A percentile compares a stretch with the other conserved stretches of the same genome.
Conservation (phyloP, 768 basidiomycete genomes). For the Podaxis rugospora region DNA sequence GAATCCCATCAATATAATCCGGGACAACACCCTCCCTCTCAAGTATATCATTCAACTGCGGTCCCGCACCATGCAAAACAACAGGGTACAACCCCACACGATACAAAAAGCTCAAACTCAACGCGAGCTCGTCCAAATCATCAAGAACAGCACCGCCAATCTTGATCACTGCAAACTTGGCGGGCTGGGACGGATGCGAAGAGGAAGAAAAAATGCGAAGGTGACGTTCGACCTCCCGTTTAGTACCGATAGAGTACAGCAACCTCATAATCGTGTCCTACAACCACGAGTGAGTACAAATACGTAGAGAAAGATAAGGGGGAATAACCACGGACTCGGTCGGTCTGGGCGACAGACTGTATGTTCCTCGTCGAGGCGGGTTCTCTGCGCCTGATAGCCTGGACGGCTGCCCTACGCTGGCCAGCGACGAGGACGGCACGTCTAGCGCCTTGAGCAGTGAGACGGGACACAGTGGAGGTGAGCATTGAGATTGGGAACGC, state of each 20-base stretch:
- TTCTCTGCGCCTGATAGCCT: conserved; percentile 34
- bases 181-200: conserved; percentile 82
- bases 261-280: conserved; percentile 97
- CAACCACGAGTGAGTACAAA: conserved; percentile 45
- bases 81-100: conserved; percentile 98
- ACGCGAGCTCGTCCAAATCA: conserved; percentile 88
- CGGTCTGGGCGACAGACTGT: conserved; percentile 68
- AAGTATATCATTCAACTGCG: conserved; percentile 91
- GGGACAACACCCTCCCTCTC: conserved; percentile 91
- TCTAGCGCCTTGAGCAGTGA: background rate
- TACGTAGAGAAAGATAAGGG: background rate
- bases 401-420: conserved; percentile 40
- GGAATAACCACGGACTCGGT: conserved; percentile 49
- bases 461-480: background rate
- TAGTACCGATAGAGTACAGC: conserved; percentile 94
- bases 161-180: conserved; percentile 97
- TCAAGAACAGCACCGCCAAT: conserved; percentile 95
- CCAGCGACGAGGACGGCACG: conserved; percentile 42
- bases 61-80: conserved; percentile 94
- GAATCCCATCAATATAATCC: conserved; percentile 96
- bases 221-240: conserved; percentile 97
- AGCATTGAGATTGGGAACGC: background rate
- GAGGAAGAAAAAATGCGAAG: conserved; percentile 97
- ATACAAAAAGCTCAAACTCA: conserved; percentile 94
- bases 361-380: conserved; percentile 37